Evolutionary conservation across 208 protist genomes (phyloP), one percentile per base, ranked within the genome.

Genomic region (Leishmania braziliensis): DNA sequence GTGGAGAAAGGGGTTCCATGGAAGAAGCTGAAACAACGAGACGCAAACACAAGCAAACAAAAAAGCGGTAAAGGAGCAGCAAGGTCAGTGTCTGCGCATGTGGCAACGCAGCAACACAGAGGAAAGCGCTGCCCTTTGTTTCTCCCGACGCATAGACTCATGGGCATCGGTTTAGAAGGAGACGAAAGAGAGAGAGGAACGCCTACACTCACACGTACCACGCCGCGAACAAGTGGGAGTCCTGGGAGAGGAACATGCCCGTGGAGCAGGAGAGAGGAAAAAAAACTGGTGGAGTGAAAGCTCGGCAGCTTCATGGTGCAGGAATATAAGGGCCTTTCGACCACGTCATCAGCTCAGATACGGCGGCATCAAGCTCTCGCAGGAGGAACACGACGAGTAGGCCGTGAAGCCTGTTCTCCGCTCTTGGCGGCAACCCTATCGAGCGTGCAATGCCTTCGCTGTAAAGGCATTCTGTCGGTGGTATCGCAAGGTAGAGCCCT

Each of bases 311-410:
- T 71, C 65, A 71, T n/a, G 10, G 20, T 10, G 36, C 39, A 23
- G 39, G 18, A 18, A n/a, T 71, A 14, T 23, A 18, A n/a, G 65
- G 65, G 3, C 6, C 65, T n/a, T 39, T 50, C 65, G 20, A 12
- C 26, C 48, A 74, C 26, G 39, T 23, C 70, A 56, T 12, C 29
- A 83, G 16, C 50, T 63, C 73, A 29, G 63, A 23, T n/a, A 78
- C 26, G 33, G 79, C 50, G 3, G 60, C 63, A 23, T 56, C 10
- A 12, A 77, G 26, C 63, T 78, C 71, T 53, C 73, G 72, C 63
- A 74, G 29, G 58, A 77, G 66, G 62, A 72, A 83, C 36, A 74
- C 33, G 36, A 12, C 26, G 0, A 83, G 56, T 36, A 83, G 51
- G 23, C 5, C 10, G 26, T 23, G 16, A 33, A n/a, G 56, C 56